phyloP scores from a whole-genome alignment of 257 asterid genomes.

The Solanum tacnaense region DNA sequence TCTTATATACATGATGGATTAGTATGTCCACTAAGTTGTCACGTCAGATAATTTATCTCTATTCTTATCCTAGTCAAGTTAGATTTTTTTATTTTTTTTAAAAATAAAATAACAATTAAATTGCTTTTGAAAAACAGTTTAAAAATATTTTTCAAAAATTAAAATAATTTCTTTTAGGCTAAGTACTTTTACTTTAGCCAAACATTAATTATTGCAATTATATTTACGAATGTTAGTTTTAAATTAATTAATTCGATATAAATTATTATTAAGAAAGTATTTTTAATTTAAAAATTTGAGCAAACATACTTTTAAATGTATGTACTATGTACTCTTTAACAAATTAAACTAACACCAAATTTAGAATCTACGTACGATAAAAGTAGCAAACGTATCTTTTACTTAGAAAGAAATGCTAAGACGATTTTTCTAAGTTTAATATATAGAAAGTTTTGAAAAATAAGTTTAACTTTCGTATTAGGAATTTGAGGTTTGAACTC shows the following conservation, averaged over 20 bases:
- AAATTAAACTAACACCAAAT: neutral
- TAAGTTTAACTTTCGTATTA: too few species aligned
- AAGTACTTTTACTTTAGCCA: neutral
- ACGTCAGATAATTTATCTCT: neutral
- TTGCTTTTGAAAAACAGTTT: neutral
- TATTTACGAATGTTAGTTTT: fast-evolving
- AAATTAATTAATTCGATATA: too few species aligned
- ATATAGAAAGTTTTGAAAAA: too few species aligned
- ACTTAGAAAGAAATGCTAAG: too few species aligned
- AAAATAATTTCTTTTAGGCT: neutral
- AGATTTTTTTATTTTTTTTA: neutral
- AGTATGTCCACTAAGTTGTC: neutral
- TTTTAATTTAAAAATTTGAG: too few species aligned
- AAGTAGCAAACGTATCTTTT: neutral
- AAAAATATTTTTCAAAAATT: too few species aligned
- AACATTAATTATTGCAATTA: neutral
- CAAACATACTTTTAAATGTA: neutral
- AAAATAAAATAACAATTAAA: too few species aligned
- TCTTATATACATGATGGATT: neutral
- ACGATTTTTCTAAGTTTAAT: too few species aligned
- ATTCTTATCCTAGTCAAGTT: neutral
- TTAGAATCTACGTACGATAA: neutral
- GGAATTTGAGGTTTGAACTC: neutral
- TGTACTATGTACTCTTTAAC: neutral
- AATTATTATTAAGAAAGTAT: too few species aligned